Evolutionary conservation across 1,284 basidiomycete genomes (phyloP).

Genomic region (Rhodotorula mucilaginosa): DNA sequence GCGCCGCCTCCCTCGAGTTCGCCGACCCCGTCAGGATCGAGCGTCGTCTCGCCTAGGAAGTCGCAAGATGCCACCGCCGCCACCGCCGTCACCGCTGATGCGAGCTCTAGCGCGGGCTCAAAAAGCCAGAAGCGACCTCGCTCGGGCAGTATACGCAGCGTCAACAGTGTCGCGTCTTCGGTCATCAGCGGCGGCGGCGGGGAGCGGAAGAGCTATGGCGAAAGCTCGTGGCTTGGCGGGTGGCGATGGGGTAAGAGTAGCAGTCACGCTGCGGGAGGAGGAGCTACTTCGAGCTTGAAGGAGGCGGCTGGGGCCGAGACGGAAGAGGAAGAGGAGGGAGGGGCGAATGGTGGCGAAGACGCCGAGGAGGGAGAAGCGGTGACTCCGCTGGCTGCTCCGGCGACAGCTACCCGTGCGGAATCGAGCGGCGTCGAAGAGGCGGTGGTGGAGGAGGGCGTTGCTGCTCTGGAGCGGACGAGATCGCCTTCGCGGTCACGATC

Average conservation of each 20-base stretch:
- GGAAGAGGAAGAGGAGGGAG: background rate
- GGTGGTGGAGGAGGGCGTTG: background rate
- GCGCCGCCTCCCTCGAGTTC: background rate
- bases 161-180: slow-evolving; percentile 10
- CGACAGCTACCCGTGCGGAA: too few species aligned
- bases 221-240: slow-evolving; percentile 30
- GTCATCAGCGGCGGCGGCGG: background rate
- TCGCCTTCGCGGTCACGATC: too few species aligned
- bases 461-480: background rate
- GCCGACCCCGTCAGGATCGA: background rate
- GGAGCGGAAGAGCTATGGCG: slow-evolving; percentile 22
- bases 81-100: background rate
- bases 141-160: slow-evolving; percentile 20
- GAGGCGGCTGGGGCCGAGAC: background rate
- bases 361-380: background rate
- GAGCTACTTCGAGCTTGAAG: background rate
- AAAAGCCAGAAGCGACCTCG: background rate
- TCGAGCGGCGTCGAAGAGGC: background rate
- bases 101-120: background rate
- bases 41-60: background rate
- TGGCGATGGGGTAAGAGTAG: slow-evolving; percentile 16
- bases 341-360: background rate
- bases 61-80: background rate
- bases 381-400: background rate
- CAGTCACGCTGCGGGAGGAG: too few species aligned